Evolutionary conservation across 768 basidiomycete species (phyloP).

Genomic region (Krasilnikovozyma curviuscula): DNA sequence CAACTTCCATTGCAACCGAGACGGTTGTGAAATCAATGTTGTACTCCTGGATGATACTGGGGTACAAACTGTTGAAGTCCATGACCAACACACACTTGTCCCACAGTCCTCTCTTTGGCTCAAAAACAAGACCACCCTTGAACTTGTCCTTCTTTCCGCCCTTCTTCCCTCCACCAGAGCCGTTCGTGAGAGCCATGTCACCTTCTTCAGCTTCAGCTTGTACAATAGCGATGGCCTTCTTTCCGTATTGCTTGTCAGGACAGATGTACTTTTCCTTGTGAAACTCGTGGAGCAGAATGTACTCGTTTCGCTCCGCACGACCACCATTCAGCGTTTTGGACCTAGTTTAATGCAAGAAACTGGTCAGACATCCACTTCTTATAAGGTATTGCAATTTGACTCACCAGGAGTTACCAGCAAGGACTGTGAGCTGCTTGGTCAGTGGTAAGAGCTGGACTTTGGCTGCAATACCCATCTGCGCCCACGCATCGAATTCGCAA

Average conservation of each 20-base stretch:
- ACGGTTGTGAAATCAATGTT: constrained; percentile 99
- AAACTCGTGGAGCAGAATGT: constrained; percentile 95
- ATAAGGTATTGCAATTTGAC: constrained; percentile 16
- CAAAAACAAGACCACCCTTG: constrained; percentile 94
- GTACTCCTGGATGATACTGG: constrained; percentile 97
- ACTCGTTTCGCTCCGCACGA: constrained; percentile 95
- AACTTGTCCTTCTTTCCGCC: constrained; percentile 59
- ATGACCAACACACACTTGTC: constrained; percentile 94
- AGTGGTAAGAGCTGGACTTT: constrained; percentile 87
- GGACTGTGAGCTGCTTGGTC: constrained; percentile 79
- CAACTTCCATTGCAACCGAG: constrained; percentile 42
- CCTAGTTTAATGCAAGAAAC: constrained; percentile 32
- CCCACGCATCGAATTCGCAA: constrained; percentile 87
- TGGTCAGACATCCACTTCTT: not conserved
- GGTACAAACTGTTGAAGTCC: constrained; percentile 99
- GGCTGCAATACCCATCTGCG: constrained; percentile 86
- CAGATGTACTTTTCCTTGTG: constrained; percentile 88
- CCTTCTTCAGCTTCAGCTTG: constrained; percentile 31
- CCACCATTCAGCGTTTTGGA: constrained; percentile 94
- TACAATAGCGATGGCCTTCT: constrained; percentile 26
- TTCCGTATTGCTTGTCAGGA: constrained; percentile 58
- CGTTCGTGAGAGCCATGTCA: constrained; percentile 28
- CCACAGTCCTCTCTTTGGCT: constrained; percentile 88
- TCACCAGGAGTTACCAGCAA: constrained; percentile 93
- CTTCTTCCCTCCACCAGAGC: constrained; percentile 39